A percentile compares a stretch with the other conserved stretches of the same genome.
Evolutionary conservation across 257 asterid species (phyloP).

Genomic region (Salvia rosmarinus): DNA sequence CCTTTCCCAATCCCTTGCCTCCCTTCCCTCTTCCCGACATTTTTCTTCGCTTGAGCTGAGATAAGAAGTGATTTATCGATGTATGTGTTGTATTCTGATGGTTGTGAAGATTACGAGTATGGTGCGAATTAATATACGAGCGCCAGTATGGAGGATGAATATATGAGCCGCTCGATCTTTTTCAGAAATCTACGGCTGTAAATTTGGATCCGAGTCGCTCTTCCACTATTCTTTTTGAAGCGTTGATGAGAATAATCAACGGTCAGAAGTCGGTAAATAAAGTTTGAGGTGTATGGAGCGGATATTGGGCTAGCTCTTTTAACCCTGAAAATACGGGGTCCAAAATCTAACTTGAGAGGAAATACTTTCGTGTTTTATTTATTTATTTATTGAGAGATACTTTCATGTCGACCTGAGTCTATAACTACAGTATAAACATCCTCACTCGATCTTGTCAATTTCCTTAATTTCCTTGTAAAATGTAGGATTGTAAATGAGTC

Average conservation of each 20-base stretch:
- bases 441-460: too few relatives aligned
- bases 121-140: constrained; percentile 26
- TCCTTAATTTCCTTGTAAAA: too few relatives aligned
- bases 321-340: constrained; percentile 3
- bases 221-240: not conserved
- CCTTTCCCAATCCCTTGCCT: constrained; percentile 64
- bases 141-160: constrained; percentile 4
- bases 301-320: not conserved
- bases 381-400: too few relatives aligned
- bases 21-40: constrained; percentile 66
- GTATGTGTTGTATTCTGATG: not conserved
- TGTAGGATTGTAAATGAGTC: too few relatives aligned
- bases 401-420: too few relatives aligned
- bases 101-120: not conserved
- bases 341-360: too few relatives aligned
- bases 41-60: constrained; percentile 15
- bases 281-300: not conserved
- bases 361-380: too few relatives aligned
- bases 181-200: constrained; percentile 31
- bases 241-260: constrained; percentile 38
- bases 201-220: constrained; percentile 35
- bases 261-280: not conserved
- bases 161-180: constrained; percentile 35
- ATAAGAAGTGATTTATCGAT: too few relatives aligned
- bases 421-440: too few relatives aligned